A percentile compares a stretch with the other conserved stretches of the same genome.
These are phyloP conservation scores for Globisporangium parvum DNA, from an alignment of 352 stramenopile species.

Conservation along the genomic window DNA sequence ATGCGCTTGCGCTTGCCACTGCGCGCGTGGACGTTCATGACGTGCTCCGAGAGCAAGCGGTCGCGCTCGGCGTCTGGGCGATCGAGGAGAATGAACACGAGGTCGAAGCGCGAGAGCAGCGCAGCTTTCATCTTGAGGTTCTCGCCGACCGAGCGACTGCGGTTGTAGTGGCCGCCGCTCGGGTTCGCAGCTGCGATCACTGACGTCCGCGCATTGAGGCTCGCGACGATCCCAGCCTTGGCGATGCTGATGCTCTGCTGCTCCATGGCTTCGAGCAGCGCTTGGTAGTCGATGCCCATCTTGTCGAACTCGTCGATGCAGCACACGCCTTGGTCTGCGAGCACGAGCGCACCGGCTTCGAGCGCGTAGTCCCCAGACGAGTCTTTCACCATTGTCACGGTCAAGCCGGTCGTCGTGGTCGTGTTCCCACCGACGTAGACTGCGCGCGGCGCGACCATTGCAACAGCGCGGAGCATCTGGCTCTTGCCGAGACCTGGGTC, in stretches of 20 bases:
- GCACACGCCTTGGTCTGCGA: conserved; percentile 95
- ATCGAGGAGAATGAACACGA: conserved; percentile 97
- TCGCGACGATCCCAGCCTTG: conserved; percentile 91
- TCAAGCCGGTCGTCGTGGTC: conserved; percentile 93
- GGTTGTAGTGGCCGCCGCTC: conserved; percentile 95
- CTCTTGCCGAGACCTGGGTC: conserved; percentile 96
- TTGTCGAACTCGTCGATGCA: conserved; percentile 99
- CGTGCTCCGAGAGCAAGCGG: conserved; percentile 91
- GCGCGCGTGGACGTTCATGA: conserved; percentile 88
- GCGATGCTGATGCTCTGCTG: conserved; percentile 97
- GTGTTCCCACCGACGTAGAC: conserved; percentile 98
- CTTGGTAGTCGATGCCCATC: conserved; percentile 89
- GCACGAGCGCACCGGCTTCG: conserved; percentile 89
- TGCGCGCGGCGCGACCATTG: conserved; percentile 87
- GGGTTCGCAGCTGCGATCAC: conserved; percentile 97
- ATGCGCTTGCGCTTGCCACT: conserved; percentile 25
- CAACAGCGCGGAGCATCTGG: conserved; percentile 91
- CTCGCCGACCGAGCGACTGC: conserved; percentile 91
- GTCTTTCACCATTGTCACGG: conserved; percentile 95
- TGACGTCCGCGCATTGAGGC: conserved; percentile 91
- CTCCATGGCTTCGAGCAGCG: conserved; percentile 98
- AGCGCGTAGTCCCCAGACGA: conserved; percentile 88
- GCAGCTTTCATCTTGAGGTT: conserved; percentile 96
- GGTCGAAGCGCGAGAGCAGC: conserved; percentile 95
- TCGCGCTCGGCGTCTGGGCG: conserved; percentile 91